Percentiles rank a stretch among this genome's conserved stretches.
Evolutionary conservation across 805 yeast genomes (phyloP).

Genomic region (Yamadazyma phyllophila): DNA sequence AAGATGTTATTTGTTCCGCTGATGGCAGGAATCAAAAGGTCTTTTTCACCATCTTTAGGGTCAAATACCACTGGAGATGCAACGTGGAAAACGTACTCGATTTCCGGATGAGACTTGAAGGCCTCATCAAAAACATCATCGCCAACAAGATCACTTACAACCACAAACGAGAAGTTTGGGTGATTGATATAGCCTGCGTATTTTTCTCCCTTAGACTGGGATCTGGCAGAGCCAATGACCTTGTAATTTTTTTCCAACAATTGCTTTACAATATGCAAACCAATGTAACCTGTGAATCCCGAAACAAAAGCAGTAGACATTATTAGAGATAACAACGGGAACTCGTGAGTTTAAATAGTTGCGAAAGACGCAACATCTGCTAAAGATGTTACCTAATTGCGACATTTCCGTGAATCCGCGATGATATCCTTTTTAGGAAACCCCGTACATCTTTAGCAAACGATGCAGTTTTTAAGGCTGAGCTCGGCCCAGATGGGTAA

Average conservation of each 20-base stretch:
- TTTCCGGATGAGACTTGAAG: conserved; percentile 24
- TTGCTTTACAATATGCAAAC: conserved; percentile 45
- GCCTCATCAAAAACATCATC: conserved; percentile 26
- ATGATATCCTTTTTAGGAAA: background rate
- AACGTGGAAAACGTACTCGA: conserved; percentile 26
- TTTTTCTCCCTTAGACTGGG: conserved; percentile 39
- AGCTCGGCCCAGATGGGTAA: no score
- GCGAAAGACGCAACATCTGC: background rate
- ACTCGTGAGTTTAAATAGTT: background rate
- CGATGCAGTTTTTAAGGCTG: no score
- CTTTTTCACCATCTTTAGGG: conserved; percentile 20
- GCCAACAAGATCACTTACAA: conserved; percentile 20
- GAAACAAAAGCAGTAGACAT: conserved; percentile 33
- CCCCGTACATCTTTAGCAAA: no score
- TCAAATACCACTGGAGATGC: conserved; percentile 28
- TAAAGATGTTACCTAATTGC: background rate
- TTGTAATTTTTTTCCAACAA: conserved; percentile 39
- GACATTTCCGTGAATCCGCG: background rate
- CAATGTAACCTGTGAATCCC: conserved; percentile 56
- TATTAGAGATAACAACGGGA: background rate
- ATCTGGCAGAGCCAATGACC: conserved; percentile 53
- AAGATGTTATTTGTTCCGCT: conserved; percentile 39
- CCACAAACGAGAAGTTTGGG: conserved; percentile 17
- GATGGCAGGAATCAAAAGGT: conserved; percentile 28
- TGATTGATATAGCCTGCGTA: conserved; percentile 22